Conservation (phyloP, 1,284 basidiomycete genomes). For the Somion occarium region DNA sequence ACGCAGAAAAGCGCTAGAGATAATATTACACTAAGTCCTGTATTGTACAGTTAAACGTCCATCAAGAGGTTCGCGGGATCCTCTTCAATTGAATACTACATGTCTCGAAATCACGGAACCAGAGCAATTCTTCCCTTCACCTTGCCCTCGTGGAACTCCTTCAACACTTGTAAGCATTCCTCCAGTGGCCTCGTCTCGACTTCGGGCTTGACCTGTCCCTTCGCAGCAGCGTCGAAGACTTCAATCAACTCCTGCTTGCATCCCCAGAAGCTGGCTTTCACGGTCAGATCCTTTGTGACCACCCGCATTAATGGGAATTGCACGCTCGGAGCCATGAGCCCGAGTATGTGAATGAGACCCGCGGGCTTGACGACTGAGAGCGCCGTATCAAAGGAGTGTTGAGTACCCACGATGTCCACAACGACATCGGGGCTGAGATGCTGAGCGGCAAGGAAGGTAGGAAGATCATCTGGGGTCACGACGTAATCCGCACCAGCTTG, state of each 20-base stretch:
- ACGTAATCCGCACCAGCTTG: slow-evolving; percentile 15
- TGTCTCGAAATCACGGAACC: slow-evolving; percentile 8
- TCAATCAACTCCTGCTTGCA: slow-evolving; percentile 12
- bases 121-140: slow-evolving; percentile 8
- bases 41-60: no score
- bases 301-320: slow-evolving; percentile 6
- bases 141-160: slow-evolving; percentile 9
- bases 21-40: no score
- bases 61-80: no score
- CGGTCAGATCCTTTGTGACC: slow-evolving; percentile 11
- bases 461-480: slow-evolving; percentile 10
- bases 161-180: slow-evolving; percentile 10
- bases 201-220: slow-evolving; percentile 13
- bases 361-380: slow-evolving; percentile 5
- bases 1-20: no score
- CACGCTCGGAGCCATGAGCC: slow-evolving; percentile 7
- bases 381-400: slow-evolving; percentile 10
- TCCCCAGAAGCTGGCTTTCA: slow-evolving; percentile 12
- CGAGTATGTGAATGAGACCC: slow-evolving; percentile 12
- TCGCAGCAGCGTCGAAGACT: slow-evolving; percentile 12
- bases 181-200: slow-evolving; percentile 14
- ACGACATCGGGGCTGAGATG: slow-evolving; percentile 34
- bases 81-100: no score
- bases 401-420: slow-evolving; percentile 26
- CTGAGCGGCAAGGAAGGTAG: slow-evolving; percentile 14